These are phyloP conservation scores for Rasamsonia emersonii DNA, from an alignment of 2,329 filamentous ascomycete genomes.

Conservation along the genomic window DNA sequence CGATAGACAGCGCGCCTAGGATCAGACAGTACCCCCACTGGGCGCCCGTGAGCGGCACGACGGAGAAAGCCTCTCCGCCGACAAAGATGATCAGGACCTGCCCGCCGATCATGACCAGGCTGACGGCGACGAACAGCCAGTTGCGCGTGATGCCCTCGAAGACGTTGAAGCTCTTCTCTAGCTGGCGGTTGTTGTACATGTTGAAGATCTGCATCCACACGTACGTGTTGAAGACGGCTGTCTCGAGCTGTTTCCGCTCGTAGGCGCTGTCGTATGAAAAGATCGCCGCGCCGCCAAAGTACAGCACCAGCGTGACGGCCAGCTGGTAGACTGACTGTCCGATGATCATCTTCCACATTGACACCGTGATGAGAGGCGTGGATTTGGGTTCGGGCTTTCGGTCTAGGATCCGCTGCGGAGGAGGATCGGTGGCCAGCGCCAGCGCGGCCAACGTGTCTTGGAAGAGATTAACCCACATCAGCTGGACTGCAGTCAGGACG, in stretches of 20 bases:
- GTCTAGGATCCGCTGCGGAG: slow-evolving; percentile 49
- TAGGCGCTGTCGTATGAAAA: slow-evolving; percentile 20
- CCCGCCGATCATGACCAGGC: slow-evolving; percentile 57
- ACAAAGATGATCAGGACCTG: slow-evolving; percentile 64
- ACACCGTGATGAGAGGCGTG: slow-evolving; percentile 36
- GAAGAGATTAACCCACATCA: slow-evolving; percentile 62
- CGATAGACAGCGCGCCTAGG: slow-evolving; percentile 57
- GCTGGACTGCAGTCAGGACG: slow-evolving; percentile 57
- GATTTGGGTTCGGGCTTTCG: slow-evolving; percentile 42
- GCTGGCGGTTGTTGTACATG: slow-evolving; percentile 38
- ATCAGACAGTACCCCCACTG: slow-evolving; percentile 65
- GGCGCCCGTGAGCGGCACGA: slow-evolving; percentile 49
- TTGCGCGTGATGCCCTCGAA: slow-evolving; percentile 36
- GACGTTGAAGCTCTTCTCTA: slow-evolving; percentile 37
- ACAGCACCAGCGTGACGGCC: slow-evolving; percentile 32
- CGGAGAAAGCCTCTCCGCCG: slow-evolving; percentile 59
- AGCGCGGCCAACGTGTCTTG: slow-evolving; percentile 63
- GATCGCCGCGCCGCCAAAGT: slow-evolving; percentile 36
- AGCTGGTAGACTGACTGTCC: slow-evolving; percentile 36
- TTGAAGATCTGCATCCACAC: slow-evolving; percentile 44
- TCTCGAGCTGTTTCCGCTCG: slow-evolving; percentile 21
- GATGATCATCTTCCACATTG: slow-evolving; percentile 41
- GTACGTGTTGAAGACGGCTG: slow-evolving; percentile 38
- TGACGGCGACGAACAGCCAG: slow-evolving; percentile 50
- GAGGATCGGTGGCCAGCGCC: slow-evolving; percentile 56